phyloP scores from a whole-genome alignment of 352 stramenopile species.

The Phytophthora ramorum region DNA sequence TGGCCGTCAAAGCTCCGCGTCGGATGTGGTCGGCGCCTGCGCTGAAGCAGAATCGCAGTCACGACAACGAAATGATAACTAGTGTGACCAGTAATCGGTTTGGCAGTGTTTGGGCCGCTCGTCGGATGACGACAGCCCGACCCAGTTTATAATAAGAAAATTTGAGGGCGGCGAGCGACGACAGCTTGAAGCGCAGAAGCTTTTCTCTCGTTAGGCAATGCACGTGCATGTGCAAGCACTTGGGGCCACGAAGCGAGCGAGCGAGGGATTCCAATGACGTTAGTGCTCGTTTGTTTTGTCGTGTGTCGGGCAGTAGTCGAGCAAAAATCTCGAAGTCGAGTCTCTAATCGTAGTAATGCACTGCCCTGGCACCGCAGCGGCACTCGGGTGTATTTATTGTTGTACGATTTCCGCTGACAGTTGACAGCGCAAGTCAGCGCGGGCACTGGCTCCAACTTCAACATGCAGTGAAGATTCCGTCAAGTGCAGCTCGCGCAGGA shows the following conservation, averaged over 20 bases:
- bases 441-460: slow-evolving; percentile 30
- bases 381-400: not conserved
- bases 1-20: not conserved
- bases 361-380: not conserved
- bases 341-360: not conserved
- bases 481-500: not conserved
- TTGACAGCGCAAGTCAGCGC: not conserved
- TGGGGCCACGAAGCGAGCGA: not conserved
- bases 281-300: slow-evolving; percentile 12
- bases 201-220: slow-evolving; percentile 10
- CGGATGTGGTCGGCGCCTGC: slow-evolving; percentile 20
- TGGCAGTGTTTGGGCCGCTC: not conserved
- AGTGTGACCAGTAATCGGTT: slow-evolving; percentile 15
- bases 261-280: not conserved
- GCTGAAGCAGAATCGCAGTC: not conserved
- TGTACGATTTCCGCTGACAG: slow-evolving; percentile 18
- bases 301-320: not conserved
- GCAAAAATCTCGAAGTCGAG: not conserved
- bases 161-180: slow-evolving; percentile 1
- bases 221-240: not conserved
- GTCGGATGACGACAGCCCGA: slow-evolving; percentile 6
- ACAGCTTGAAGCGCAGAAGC: slow-evolving; percentile 7
- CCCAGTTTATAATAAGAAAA: not conserved
- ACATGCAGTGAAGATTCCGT: slow-evolving; percentile 11
- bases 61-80: slow-evolving; percentile 1